Evolutionary conservation across 2,329 filamentous ascomycete species (phyloP).

Genomic region (Penicillium sp.): DNA sequence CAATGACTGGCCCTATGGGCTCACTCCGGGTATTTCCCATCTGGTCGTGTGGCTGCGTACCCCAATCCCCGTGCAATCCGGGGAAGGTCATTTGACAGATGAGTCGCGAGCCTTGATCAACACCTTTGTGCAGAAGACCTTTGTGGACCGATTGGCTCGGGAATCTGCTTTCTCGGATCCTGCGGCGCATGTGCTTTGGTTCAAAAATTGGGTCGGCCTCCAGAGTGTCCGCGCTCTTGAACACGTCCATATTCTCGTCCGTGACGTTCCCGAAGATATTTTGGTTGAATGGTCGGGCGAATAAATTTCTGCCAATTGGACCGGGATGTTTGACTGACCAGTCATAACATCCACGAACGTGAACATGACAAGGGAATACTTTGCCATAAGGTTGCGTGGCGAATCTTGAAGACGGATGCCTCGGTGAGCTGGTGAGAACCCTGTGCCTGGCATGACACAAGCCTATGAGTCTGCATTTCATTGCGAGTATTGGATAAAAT

Average conservation of each 20-base stretch:
- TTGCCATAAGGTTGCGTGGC: no score
- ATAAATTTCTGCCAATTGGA: not conserved
- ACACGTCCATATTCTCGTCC: constrained; percentile 58
- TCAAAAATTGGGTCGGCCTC: constrained; percentile 64
- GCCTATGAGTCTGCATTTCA: not conserved
- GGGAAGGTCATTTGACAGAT: constrained; percentile 53
- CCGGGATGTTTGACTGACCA: not conserved
- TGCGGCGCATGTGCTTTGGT: constrained; percentile 59
- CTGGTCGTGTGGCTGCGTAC: constrained; percentile 60
- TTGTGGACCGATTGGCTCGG: constrained; percentile 46
- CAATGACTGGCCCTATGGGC: constrained; percentile 67
- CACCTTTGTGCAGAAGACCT: constrained; percentile 52
- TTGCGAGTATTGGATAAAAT: not conserved
- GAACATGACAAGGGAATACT: no score
- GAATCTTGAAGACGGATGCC: no score
- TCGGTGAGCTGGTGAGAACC: no score
- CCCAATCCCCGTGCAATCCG: constrained; percentile 48
- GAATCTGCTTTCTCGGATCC: constrained; percentile 37
- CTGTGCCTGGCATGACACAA: no score
- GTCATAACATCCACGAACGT: no score
- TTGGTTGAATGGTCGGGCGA: constrained; percentile 49
- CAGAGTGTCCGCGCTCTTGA: constrained; percentile 62
- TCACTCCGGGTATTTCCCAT: constrained; percentile 56
- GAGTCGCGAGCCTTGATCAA: constrained; percentile 52
- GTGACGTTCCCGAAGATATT: constrained; percentile 48